Evolutionary conservation across 768 basidiomycete species (phyloP), one percentile per base, ranked within the genome.

Genomic region (Krasilnikovozyma curviuscula): DNA sequence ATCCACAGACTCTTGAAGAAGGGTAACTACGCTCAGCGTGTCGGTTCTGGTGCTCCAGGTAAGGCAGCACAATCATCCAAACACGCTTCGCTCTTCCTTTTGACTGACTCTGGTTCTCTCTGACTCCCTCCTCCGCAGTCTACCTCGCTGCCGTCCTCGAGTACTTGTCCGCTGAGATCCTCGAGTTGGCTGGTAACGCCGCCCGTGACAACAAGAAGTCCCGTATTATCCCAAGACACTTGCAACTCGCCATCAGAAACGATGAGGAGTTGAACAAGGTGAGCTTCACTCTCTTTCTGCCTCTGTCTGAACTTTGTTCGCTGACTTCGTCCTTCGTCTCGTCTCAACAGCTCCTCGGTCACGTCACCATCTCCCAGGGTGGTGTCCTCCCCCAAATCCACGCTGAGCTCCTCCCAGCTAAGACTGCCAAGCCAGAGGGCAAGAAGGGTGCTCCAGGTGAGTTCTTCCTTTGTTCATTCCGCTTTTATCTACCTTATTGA

Each of bases 151-250:
- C 25, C 30, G 19, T 24, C n/a, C 29, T 34, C 21, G 30, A 23
- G 5, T 25, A 16, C 13, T 7, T 37, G 34, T 23, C 8, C 24
- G 14, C 89, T 14, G 89, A 97, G 63, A 89, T 97, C 10, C 70
- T 97, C 48, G 89, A 95, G 63, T 75, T 95, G 42, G 89, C 89
- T 48, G 89, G 89, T 21, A 95, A 95, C 64, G 89, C 89, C 29
- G 91, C 89, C 3, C 93, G 93, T 61, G 89, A 97, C 69, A 73
- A 93, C 23, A 77, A 82, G 43, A 88, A 93, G 44, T 93, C 93
- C 64, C 85, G 89, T 66, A 91, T 97, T 63, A 91, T 85, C 1
- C 89, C 89, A n/a, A 79, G 89, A 57, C 89, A 97, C 67, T 30
- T 51, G 32, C 50, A 62, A 54, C 50, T 60, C 27, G 51, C 54